Evolutionary conservation across 495 filamentous ascomycete genomes (phyloP).

Genomic region (Annulohypoxylon stygium): DNA sequence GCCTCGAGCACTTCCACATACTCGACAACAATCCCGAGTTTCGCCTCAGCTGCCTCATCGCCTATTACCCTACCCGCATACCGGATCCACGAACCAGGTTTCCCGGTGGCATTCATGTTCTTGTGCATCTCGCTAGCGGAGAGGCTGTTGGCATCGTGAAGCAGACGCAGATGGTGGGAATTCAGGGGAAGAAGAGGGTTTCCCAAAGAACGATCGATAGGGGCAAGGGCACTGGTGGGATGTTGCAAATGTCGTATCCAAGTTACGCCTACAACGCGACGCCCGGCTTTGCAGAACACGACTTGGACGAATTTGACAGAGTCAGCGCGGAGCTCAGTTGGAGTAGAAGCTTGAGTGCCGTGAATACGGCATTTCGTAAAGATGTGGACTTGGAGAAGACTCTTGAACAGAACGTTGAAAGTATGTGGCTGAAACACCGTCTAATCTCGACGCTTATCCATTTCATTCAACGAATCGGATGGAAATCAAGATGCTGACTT

Average conservation of each 20-base stretch:
- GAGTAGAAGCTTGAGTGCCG: constrained; percentile 60
- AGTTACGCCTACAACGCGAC: constrained; percentile 58
- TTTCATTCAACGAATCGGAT: neutral
- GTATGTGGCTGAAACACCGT: constrained; percentile 44
- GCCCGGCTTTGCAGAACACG: constrained; percentile 65
- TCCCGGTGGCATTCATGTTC: constrained; percentile 55
- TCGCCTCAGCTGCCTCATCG: constrained; percentile 63
- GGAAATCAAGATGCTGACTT: neutral
- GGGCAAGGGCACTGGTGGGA: constrained; percentile 66
- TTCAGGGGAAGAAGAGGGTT: constrained; percentile 70
- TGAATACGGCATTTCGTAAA: constrained; percentile 68
- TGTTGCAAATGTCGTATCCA: constrained; percentile 53
- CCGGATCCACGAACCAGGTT: constrained; percentile 59
- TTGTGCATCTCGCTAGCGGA: constrained; percentile 62
- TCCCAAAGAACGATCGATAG: constrained; percentile 63
- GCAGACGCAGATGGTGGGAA: constrained; percentile 68
- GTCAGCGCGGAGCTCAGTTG: constrained; percentile 63
- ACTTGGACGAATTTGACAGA: constrained; percentile 64
- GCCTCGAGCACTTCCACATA: constrained; percentile 54
- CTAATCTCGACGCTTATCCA: neutral
- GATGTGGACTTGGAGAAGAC: constrained; percentile 70
- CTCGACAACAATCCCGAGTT: constrained; percentile 57
- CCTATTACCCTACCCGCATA: constrained; percentile 62
- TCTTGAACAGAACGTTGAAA: constrained; percentile 71
- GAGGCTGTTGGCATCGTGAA: constrained; percentile 61